phyloP scores from a whole-genome alignment of 371 early-diverging fungal genomes.

The Coemansia sp. region DNA sequence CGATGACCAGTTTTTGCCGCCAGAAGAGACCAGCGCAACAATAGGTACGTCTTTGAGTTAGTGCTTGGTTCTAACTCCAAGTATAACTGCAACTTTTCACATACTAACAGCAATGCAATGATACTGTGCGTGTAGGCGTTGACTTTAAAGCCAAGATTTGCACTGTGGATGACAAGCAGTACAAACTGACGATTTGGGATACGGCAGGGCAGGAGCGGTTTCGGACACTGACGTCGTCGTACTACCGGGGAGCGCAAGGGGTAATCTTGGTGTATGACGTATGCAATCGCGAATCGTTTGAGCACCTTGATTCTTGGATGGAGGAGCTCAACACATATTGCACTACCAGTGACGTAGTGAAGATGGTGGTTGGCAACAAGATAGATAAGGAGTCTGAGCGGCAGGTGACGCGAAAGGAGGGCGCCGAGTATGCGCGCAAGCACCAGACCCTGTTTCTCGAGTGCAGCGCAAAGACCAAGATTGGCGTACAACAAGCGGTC shows the following conservation, averaged over 20 bases:
- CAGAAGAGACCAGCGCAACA: conserved; percentile 91
- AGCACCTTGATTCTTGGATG: conserved; percentile 89
- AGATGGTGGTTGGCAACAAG: conserved; percentile 98
- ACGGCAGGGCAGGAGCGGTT: conserved; percentile 99
- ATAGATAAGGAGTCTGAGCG: conserved; percentile 86
- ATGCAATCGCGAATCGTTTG: conserved; percentile 88
- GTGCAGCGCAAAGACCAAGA: conserved; percentile 90
- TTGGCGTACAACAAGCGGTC: conserved; percentile 84
- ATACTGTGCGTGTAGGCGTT: conserved; percentile 68
- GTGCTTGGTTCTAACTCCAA: neutral
- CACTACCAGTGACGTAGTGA: conserved; percentile 79
- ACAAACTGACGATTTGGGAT: conserved; percentile 99
- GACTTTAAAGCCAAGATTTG: conserved; percentile 99
- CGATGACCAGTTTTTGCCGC: conserved; percentile 94
- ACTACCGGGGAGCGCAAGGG: conserved; percentile 98
- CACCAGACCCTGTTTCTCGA: conserved; percentile 90
- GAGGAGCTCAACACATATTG: conserved; percentile 93
- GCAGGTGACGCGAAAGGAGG: conserved; percentile 84
- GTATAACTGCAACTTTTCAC: neutral
- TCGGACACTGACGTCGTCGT: conserved; percentile 98
- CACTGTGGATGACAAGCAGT: conserved; percentile 82
- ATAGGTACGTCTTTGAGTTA: conserved; percentile 61
- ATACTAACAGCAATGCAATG: neutral
- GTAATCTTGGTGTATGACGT: conserved; percentile 89
- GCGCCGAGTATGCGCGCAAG: conserved; percentile 79